phyloP scores from a whole-genome alignment of 331 rosid species.

The Acacia pycnantha region DNA sequence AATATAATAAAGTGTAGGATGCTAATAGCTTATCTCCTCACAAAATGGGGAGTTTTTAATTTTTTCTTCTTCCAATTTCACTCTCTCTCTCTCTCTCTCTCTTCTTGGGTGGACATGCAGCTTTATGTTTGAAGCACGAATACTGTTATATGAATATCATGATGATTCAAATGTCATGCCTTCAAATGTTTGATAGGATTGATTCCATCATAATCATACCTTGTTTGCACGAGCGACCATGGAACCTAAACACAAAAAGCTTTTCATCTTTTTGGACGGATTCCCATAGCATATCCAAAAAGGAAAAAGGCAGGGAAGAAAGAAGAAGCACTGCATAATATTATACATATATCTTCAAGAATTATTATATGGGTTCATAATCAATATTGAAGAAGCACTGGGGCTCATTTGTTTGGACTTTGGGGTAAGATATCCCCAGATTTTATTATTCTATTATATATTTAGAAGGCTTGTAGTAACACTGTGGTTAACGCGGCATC shows the following conservation, averaged over 20 bases:
- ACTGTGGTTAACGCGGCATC: too few relatives aligned
- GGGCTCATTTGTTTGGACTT: not conserved
- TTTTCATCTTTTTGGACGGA: not conserved
- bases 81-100: too few relatives aligned
- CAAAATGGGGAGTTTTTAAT: too few relatives aligned
- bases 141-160: not conserved
- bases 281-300: not conserved
- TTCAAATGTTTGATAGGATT: not conserved
- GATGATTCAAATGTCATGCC: constrained; percentile 23
- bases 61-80: too few relatives aligned
- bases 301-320: not conserved
- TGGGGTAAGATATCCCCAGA: not conserved
- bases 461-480: too few relatives aligned
- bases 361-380: not conserved
- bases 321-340: not conserved
- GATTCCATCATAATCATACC: not conserved
- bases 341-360: not conserved
- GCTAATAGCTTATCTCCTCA: too few relatives aligned
- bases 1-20: too few relatives aligned
- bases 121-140: not conserved
- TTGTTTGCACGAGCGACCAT: not conserved
- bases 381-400: not conserved
- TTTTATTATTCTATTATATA: too few relatives aligned
- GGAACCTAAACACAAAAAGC: not conserved
- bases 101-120: not conserved